Base-by-base conservation (phyloP, 176 grass and related monocot species). In the Ananas comosus region DNA sequence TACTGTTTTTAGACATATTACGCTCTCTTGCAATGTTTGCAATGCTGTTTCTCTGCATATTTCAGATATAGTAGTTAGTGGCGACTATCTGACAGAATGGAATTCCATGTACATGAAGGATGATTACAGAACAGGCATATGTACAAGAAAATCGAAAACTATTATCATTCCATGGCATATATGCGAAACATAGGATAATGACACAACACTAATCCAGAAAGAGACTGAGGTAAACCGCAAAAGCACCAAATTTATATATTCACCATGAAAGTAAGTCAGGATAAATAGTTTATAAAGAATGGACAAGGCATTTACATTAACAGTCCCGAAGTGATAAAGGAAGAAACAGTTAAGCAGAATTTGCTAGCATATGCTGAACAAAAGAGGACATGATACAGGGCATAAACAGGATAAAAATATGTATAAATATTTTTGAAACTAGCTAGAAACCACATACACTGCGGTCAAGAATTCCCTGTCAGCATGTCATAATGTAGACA, bases 41-140 rank as follows among this genome's bases (percentile, higher is more conserved):
- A 61, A 19, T 47, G 33, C 48, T 72, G 50, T 51, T 75, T 27
- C 23, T 76, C 88, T 91, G 82, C 52, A 66, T 83, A 19, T 53
- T 73, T 53, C 29, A 17, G 53, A n/a, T n/a, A 56, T 56, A 13
- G 53, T 14, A 56, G 16, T 56, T 56, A 56, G 53, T 10, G 6
- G n/a, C 3, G 12, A 56, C 53, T n/a, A 56, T 56, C 12, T 14
- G 53, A 14, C 16, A 17, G 16, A 58, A 17, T 17, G 14, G 14
- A 18, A 59, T 12, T 21, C 16, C 19, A 59, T 59, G n/a, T 18
- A 17, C 54, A 59, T 14, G 19, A n/a, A 17, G 14, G 19, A 59
- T 16, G 19, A 59, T 18, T 18, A 17, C 16, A 59, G 10, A 59
- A 59, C 2, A 4, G 16, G 14, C 54, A 59, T 59, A 59, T 1